Base-by-base conservation (phyloP, 441 rosid species). In the Erodium moschatum region DNA sequence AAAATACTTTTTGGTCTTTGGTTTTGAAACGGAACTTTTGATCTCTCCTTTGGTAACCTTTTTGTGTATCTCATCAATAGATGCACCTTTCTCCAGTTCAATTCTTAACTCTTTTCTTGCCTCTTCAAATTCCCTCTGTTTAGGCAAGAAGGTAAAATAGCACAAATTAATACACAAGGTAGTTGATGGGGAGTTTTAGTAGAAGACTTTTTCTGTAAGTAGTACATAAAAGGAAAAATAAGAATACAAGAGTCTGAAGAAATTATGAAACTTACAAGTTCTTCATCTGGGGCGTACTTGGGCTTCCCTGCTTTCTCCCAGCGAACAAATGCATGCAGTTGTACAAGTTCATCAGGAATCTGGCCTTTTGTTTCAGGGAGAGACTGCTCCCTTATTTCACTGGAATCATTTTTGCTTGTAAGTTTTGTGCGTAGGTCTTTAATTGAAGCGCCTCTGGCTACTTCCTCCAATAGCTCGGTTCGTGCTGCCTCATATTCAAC, bases 291-390 rank as follows among this genome's bases (percentile, higher is more conserved):
- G 24, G 95, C 78, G 78, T 81, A 89, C 75, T 65, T 77, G 52
- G 86, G 95, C 77, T 85, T 89, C 74, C 95, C 91, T 33, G 95
- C 90, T 76, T 81, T 89, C 74, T 89, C 95, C 95, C 95, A 89
- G 60, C 90, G 80, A 75, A 85, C 66, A 66, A 77, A 89, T 67
- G 95, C 72, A 77, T 89, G 95, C 63, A 81, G 64, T 73, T 85
- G 92, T 44, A 79, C 83, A 67, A 86, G 87, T 52, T 85, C 89
- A 70, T 83, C 78, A 42, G 92, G 96, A 77, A 83, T 78, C 73
- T 77, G 71, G 68, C 58, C 76, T 75, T 71, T 73, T 27, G 66
- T 69, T 74, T 72, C 85, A 69, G 70, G 42, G 65, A 61, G 70
- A 69, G 84, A 62, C 54, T 80, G 64, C 70, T 71, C 84, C 81